Evolutionary conservation across 1,284 basidiomycete genomes (phyloP), one percentile per base, ranked within the genome.

Genomic region (Austroboletus rostrupii): DNA sequence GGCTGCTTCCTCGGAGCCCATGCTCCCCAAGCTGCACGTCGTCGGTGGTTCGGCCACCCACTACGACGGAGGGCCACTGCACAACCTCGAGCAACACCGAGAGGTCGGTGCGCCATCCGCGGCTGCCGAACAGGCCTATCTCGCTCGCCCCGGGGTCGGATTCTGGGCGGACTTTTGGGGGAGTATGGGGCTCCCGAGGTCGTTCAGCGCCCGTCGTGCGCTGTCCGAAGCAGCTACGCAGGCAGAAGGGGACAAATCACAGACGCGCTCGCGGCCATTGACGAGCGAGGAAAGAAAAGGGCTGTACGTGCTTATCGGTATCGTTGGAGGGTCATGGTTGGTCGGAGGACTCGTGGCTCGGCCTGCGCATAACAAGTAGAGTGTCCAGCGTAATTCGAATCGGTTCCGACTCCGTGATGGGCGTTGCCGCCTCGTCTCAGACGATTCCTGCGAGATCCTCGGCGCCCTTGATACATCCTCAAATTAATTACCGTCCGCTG

Each of bases 11-110:
- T 48, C 54, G 11, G 70, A 71, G 26, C 50, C 43, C 4, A 51
- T 69, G 11, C 53, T 60, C 3, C 88, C 89, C 31, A 90, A 86
- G 65, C 70, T 94, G 47, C 70, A 90, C 38, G 82, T 91, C 40
- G 79, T 90, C 35, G 81, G 82, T 14, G 85, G 84, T 8, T 74
- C 79, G 5, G 74, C 75, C 20, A 87, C 84, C 0, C 80, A 85
- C 61, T 73, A 71, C 33, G 79, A 73, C 50, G 85, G 81, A 33
- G 85, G 85, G 5, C 86, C 85, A 17, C 78, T 80, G 1, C 76
- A 86, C 60, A 81, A 77, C 54, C 71, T 84, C 20, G 73, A 81
- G 59, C 56, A 56, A 36, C 47, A 40, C 13, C 50, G 43, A 9
- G 64, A 67, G 29, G 39, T 23, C 12, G 45, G 37, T 10, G 17